Evolutionary conservation across 2,329 filamentous ascomycete genomes (phyloP).

Genomic region (Phialophora macrospora): DNA sequence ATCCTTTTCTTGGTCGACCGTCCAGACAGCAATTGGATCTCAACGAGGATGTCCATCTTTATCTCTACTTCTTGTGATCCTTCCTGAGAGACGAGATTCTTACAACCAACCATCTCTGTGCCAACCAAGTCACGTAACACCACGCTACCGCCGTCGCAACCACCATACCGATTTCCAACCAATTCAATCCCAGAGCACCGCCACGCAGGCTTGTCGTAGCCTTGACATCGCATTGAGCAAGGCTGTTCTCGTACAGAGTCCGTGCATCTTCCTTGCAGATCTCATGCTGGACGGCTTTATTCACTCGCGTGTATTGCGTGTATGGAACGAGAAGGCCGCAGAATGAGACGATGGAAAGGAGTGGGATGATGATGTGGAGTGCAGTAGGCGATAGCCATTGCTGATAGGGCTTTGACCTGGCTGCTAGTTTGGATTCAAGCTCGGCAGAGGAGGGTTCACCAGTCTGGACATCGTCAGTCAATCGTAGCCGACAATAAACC

Average conservation of each 20-base stretch:
- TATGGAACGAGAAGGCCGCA: constrained; percentile 21
- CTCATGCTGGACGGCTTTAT: constrained; percentile 14
- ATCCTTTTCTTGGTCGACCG: background rate
- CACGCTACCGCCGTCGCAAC: constrained; percentile 12
- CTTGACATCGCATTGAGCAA: constrained; percentile 19
- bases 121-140: constrained; percentile 20
- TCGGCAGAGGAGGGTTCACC: background rate
- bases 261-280: constrained; percentile 19
- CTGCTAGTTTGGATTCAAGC: background rate
- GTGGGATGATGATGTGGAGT: constrained; percentile 4
- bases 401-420: background rate
- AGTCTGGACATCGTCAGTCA: constrained; percentile 9
- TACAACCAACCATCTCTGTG: constrained; percentile 10
- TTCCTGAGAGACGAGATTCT: constrained; percentile 10
- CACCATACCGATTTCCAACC: constrained; percentile 21
- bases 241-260: constrained; percentile 21
- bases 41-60: background rate
- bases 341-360: constrained; percentile 19
- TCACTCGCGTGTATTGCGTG: constrained; percentile 13
- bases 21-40: background rate
- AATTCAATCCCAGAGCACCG: constrained; percentile 19
- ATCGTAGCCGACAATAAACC: background rate
- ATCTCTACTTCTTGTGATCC: background rate
- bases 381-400: constrained; percentile 1
- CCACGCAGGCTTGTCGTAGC: constrained; percentile 12